Conservation (phyloP, 1,284 basidiomycete species). For the Jaminaea rosea region DNA sequence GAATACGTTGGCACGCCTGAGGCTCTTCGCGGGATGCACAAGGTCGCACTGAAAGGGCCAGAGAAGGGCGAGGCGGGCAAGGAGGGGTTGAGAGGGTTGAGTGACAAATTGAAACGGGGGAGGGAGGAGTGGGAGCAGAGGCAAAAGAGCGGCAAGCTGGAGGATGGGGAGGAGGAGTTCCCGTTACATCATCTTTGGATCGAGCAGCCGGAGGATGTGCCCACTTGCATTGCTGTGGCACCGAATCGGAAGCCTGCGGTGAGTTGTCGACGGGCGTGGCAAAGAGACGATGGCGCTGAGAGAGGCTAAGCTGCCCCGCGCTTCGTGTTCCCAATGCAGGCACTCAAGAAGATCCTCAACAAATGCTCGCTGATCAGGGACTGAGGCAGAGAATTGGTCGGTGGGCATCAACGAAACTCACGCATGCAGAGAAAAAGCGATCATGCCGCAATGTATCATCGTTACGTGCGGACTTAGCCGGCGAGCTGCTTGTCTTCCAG, state of each 20-base stretch:
- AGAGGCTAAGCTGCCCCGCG: not conserved
- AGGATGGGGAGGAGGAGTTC: conserved; percentile 16
- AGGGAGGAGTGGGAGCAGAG: conserved; percentile 4
- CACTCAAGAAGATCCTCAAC: conserved; percentile 49
- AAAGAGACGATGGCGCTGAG: not conserved
- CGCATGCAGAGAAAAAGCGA: too few relatives aligned
- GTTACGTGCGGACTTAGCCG: too few relatives aligned
- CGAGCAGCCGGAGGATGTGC: conserved; percentile 54
- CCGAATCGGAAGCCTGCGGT: conserved; percentile 52
- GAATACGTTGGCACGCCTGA: conserved; percentile 17
- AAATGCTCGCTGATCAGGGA: conserved; percentile 50
- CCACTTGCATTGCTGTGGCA: conserved; percentile 55
- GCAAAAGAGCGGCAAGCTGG: not conserved
- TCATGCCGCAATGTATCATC: too few relatives aligned
- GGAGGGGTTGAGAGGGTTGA: conserved; percentile 35
- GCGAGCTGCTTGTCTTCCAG: too few relatives aligned
- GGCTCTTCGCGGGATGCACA: conserved; percentile 36
- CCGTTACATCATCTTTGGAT: conserved; percentile 53
- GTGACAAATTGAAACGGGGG: conserved; percentile 33
- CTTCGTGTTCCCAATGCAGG: conserved; percentile 9
- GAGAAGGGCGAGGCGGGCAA: conserved; percentile 11
- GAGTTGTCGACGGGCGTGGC: not conserved
- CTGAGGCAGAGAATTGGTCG: too few relatives aligned
- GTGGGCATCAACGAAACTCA: too few relatives aligned
- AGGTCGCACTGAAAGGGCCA: conserved; percentile 22